Percentiles rank a stretch among this genome's conserved stretches.
Evolutionary conservation across 2,329 filamentous ascomycete genomes (phyloP).

Genomic region (Fusarium miscanthi): DNA sequence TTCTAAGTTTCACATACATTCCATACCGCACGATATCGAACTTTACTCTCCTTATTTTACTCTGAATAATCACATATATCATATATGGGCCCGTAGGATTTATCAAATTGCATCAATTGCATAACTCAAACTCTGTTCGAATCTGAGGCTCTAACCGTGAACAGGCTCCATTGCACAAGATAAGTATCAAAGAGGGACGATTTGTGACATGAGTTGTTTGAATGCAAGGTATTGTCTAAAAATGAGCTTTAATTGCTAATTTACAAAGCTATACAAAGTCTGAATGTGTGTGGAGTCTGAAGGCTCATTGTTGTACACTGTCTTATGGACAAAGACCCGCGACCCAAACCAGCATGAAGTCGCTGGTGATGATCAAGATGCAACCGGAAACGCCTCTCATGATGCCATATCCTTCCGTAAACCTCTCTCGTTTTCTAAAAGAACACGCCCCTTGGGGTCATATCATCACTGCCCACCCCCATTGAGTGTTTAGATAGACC

Average conservation of each 20-base stretch:
- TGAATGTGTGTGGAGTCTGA: constrained; percentile 42
- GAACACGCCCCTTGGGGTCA: not conserved
- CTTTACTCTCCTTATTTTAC: not conserved
- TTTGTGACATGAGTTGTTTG: not conserved
- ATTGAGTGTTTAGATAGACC: constrained; percentile 21
- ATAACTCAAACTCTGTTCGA: not conserved
- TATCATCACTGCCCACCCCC: not conserved
- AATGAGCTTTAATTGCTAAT: constrained; percentile 19
- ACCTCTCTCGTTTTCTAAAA: not conserved
- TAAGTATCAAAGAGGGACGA: not conserved
- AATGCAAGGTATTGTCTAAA: not conserved
- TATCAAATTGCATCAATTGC: too few relatives aligned
- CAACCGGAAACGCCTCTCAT: constrained; percentile 34
- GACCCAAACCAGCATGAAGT: constrained; percentile 13
- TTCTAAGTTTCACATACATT: not conserved
- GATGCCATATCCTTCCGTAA: constrained; percentile 2
- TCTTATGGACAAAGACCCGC: constrained; percentile 8
- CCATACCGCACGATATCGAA: too few relatives aligned
- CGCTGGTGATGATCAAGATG: constrained; percentile 23
- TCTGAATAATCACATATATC: not conserved
- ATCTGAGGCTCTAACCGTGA: not conserved
- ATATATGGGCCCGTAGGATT: not conserved
- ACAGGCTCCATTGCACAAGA: not conserved
- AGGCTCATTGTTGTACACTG: constrained; percentile 43
- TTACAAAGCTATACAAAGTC: constrained; percentile 33